phyloP scores from a whole-genome alignment of 257 asterid species.

The Lycium ferocissimum region DNA sequence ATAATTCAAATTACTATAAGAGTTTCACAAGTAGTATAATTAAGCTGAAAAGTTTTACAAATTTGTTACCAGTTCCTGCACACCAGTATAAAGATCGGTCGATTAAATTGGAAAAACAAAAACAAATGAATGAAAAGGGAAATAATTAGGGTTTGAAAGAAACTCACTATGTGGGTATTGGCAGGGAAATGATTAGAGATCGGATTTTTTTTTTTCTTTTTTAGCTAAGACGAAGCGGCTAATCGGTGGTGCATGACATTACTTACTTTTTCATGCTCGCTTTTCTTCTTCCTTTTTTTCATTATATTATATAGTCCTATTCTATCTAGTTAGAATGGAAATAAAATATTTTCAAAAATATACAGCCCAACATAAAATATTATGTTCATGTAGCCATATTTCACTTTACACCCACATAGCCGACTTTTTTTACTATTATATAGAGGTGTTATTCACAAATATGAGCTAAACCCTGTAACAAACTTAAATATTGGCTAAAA shows the following conservation, averaged over 20 bases:
- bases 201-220: neutral
- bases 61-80: neutral
- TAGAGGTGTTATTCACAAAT: too few species aligned
- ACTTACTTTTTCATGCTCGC: neutral
- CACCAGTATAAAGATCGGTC: neutral
- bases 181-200: conserved; percentile 22
- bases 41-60: neutral
- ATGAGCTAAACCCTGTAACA: too few species aligned
- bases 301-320: too few species aligned
- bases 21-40: too few species aligned
- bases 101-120: neutral
- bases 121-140: neutral
- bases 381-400: too few species aligned
- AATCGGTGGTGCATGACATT: conserved; percentile 17
- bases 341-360: too few species aligned
- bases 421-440: too few species aligned
- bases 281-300: neutral
- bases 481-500: too few species aligned
- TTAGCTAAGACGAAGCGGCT: neutral
- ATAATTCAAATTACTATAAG: too few species aligned
- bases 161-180: neutral
- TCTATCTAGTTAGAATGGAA: too few species aligned
- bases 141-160: neutral
- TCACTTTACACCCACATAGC: too few species aligned
- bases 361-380: too few species aligned